Conservation (phyloP, 371 early-diverging fungal species). For the Blyttiomyces sp. region DNA sequence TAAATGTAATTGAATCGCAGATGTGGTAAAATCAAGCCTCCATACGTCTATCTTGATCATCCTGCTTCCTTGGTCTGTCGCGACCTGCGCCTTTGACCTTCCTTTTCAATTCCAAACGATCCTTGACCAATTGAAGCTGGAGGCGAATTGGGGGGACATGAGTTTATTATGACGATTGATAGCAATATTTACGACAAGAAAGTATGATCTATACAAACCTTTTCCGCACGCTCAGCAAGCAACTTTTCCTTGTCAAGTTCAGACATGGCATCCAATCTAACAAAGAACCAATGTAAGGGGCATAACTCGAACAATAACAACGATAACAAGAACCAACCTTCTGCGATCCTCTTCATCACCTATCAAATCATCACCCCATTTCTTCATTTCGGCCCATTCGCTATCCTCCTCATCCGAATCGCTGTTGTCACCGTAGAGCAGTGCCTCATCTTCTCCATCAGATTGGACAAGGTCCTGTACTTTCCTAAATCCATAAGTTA, state of each 20-base stretch:
- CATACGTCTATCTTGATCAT: slow-evolving; percentile 5
- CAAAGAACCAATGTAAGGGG: too few species aligned
- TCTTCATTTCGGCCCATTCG: background rate
- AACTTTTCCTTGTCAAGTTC: slow-evolving; percentile 16
- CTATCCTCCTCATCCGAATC: slow-evolving; percentile 8
- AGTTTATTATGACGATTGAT: too few species aligned
- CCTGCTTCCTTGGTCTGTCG: background rate
- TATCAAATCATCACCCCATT: slow-evolving; percentile 29
- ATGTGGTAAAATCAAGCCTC: background rate
- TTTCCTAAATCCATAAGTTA: too few species aligned
- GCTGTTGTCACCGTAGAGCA: slow-evolving; percentile 6
- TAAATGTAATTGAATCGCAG: background rate
- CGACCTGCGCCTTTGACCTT: slow-evolving; percentile 10
- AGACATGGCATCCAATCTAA: slow-evolving; percentile 19
- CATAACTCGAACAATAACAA: background rate
- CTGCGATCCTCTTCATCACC: slow-evolving; percentile 22
- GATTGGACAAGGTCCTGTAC: background rate
- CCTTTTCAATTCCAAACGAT: slow-evolving; percentile 18
- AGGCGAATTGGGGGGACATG: too few species aligned
- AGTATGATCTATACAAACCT: too few species aligned
- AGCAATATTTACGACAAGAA: too few species aligned
- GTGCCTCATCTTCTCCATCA: background rate
- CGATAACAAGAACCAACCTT: background rate
- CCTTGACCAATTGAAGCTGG: slow-evolving; percentile 16
- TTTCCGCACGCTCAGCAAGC: slow-evolving; percentile 25